Base-by-base conservation (phyloP, 441 rosid species). In the Aquilaria agallochum region DNA sequence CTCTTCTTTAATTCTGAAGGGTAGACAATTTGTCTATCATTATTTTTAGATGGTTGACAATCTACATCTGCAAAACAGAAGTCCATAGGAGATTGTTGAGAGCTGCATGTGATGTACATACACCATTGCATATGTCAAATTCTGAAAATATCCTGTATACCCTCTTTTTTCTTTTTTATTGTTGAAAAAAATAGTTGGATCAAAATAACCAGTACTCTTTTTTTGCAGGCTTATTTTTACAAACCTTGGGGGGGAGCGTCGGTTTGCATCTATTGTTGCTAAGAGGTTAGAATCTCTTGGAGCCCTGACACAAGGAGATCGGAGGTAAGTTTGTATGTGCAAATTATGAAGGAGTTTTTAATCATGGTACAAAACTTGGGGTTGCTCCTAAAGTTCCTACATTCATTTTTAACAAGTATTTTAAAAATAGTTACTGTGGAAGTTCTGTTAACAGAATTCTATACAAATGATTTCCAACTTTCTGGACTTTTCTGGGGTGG, bases 261-360 rank as follows among this genome's bases (percentile, higher is more conserved):
- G 99, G 59, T 95, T 95, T 86, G 99, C 99, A 70, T 95, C 99
- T 63, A 88, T 95, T 63, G 98, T 95, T 69, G 99, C 99, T 58
- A 92, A 95, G 89, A 82, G 99, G 74, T 79, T 95, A 73, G 97
- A 87, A 77, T 85, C 96, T 58, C 96, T 95, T 63, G 99, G 99
- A 68, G 99, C 99, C 67, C 78, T 95, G 75, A 91, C 99, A 65
- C 99, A 95, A 71, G 99, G 98, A 66, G 99, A 95, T 71, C 95
- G 99, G 66, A 85, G 98, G 99, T 84, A 69, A 74, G 77, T 77
- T 70, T 53, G 56, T 62, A 44, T 62, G 42, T 33, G 36, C 52
- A 63, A 52, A 31, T 54, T 15, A 44, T 53, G 4, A 9, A n/a
- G 55, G n/a, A 10, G 46, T 52, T 46, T 12, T 9, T 20, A 31